Percentiles rank a stretch among this genome's conserved stretches.
Evolutionary conservation across 169 alveolate genomes (phyloP).

Genomic region (Plasmodium cynomolgi): DNA sequence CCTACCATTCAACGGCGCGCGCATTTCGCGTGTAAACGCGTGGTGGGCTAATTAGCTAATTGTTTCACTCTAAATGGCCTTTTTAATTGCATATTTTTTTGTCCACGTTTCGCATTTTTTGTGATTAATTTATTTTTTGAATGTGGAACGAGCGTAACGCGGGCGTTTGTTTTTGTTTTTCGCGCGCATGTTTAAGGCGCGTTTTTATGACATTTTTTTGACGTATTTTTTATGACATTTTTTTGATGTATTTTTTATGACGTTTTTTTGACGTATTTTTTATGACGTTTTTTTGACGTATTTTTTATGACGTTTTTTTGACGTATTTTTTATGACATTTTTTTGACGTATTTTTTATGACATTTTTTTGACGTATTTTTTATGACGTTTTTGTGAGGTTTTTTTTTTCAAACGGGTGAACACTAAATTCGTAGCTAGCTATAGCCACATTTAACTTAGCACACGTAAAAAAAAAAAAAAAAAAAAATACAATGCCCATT

Average conservation of each 20-base stretch:
- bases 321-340: not conserved
- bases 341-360: not conserved
- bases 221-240: not conserved
- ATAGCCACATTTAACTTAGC: not conserved
- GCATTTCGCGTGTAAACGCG: not conserved
- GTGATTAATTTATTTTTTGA: not conserved
- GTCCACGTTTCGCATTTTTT: not conserved
- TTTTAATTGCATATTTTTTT: not conserved
- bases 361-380: not conserved
- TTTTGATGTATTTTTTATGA: not conserved
- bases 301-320: not conserved
- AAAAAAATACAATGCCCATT: not conserved
- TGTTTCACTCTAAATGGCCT: not conserved
- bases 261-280: not conserved
- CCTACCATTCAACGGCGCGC: not conserved
- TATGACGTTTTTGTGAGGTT: not conserved
- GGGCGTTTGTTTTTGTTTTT: not conserved
- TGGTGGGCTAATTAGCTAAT: not conserved
- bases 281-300: not conserved
- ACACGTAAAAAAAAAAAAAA: not conserved
- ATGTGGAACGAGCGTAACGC: not conserved
- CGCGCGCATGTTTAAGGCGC: not conserved
- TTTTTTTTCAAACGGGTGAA: not conserved
- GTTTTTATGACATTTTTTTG: not conserved
- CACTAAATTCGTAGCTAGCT: not conserved